Conservation (phyloP, 805 yeast species). For the Dipodascopsis uninucleata region DNA sequence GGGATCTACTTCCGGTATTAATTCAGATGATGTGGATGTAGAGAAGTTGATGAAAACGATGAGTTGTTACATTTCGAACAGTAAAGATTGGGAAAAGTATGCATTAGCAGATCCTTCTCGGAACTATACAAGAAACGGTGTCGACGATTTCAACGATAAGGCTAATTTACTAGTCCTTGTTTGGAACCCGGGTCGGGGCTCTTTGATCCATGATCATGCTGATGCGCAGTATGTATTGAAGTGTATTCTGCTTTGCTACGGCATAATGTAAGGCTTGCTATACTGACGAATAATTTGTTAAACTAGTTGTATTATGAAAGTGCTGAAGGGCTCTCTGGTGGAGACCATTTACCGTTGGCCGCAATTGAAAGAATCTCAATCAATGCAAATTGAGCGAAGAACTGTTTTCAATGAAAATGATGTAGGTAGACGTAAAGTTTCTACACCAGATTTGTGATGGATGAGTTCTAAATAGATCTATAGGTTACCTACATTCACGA, state of each 20-base stretch:
- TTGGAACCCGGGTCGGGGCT: conserved; percentile 65
- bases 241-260: not conserved
- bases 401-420: conserved; percentile 37
- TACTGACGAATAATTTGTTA: not conserved
- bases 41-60: conserved; percentile 44
- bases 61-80: conserved; percentile 47
- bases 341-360: conserved; percentile 60
- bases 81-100: conserved; percentile 55
- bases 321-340: conserved; percentile 54
- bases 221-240: conserved; percentile 48
- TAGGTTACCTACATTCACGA: conserved; percentile 65
- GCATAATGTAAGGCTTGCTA: not conserved
- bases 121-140: conserved; percentile 66
- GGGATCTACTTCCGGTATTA: conserved; percentile 39
- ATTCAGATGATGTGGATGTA: conserved; percentile 52
- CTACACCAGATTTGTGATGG: not conserved
- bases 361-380: conserved; percentile 29
- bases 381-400: conserved; percentile 32
- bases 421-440: not conserved
- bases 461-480: conserved; percentile 17
- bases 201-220: conserved; percentile 72
- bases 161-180: conserved; percentile 66
- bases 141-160: conserved; percentile 63
- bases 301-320: conserved; percentile 58
- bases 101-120: conserved; percentile 52